Conservation (phyloP, 768 basidiomycete genomes). For the Lactarius deliciosus region DNA sequence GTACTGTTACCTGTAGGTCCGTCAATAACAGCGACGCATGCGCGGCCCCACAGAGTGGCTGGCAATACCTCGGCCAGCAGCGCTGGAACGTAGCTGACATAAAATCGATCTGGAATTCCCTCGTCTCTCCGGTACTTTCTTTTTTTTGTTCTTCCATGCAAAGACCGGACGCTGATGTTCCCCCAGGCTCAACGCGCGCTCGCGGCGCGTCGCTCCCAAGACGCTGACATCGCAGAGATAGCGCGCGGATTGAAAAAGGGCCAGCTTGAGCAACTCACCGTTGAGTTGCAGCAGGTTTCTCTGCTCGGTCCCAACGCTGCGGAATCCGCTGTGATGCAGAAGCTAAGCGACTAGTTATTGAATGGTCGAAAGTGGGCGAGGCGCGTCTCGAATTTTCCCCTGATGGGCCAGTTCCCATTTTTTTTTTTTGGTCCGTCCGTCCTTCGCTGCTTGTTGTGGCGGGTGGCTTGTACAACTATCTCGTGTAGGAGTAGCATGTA, state of each 20-base stretch:
- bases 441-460: background rate
- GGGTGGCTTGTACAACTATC: background rate
- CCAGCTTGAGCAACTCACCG: conserved; percentile 44
- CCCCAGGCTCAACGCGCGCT: conserved; percentile 27
- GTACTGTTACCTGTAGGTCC: conserved; percentile 7
- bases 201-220: conserved; percentile 36
- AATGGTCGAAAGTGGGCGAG: background rate
- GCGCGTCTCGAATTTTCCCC: background rate
- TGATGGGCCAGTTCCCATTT: background rate
- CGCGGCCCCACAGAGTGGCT: conserved; percentile 12
- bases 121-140: conserved; percentile 31
- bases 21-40: background rate
- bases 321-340: conserved; percentile 13
- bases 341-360: conserved; percentile 5
- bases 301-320: background rate
- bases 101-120: conserved; percentile 21
- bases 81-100: conserved; percentile 17
- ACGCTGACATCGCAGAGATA: conserved; percentile 39
- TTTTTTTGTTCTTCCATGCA: background rate
- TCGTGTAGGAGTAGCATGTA: background rate
- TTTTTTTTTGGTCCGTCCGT: background rate
- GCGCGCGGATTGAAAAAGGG: conserved; percentile 41
- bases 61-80: conserved; percentile 29
- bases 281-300: conserved; percentile 22
- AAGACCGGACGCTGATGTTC: background rate